A percentile compares a stretch with the other conserved stretches of the same genome.
These are phyloP conservation scores for Linaria vulgaris DNA, from an alignment of 257 asterid species.

Conservation along the genomic window DNA sequence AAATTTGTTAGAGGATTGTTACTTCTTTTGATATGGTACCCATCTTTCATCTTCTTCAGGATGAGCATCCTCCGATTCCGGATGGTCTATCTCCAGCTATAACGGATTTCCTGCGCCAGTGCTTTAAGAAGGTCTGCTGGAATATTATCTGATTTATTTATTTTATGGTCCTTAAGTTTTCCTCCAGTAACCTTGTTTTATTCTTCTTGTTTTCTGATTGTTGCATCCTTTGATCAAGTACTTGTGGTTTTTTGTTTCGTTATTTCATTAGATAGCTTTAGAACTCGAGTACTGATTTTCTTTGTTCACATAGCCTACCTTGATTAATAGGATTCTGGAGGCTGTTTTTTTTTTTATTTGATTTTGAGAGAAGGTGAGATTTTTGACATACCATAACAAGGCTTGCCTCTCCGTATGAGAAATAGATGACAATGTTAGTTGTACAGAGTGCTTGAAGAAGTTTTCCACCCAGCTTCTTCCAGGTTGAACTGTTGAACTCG, in stretches of 20 bases:
- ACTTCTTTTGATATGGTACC: background rate
- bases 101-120: constrained; percentile 62
- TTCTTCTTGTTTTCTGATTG: background rate
- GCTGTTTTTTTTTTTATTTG: no score
- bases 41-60: constrained; percentile 39
- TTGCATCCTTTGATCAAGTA: constrained; percentile 3
- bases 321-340: no score
- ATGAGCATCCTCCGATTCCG: constrained; percentile 70
- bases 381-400: no score
- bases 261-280: background rate
- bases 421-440: no score
- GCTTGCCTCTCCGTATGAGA: no score
- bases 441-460: no score
- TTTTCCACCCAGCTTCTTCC: no score
- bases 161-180: constrained; percentile 13
- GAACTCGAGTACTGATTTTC: background rate
- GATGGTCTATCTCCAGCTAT: constrained; percentile 60
- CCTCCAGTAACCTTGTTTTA: background rate
- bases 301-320: no score
- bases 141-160: constrained; percentile 14
- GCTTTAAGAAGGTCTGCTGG: constrained; percentile 67
- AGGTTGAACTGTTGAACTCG: no score
- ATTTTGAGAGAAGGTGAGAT: no score
- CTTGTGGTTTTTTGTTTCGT: constrained; percentile 2
- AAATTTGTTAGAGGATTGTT: constrained; percentile 11